These are phyloP conservation scores for Penicillium tannophilum DNA, from an alignment of 495 filamentous ascomycete genomes.

Conservation along the genomic window DNA sequence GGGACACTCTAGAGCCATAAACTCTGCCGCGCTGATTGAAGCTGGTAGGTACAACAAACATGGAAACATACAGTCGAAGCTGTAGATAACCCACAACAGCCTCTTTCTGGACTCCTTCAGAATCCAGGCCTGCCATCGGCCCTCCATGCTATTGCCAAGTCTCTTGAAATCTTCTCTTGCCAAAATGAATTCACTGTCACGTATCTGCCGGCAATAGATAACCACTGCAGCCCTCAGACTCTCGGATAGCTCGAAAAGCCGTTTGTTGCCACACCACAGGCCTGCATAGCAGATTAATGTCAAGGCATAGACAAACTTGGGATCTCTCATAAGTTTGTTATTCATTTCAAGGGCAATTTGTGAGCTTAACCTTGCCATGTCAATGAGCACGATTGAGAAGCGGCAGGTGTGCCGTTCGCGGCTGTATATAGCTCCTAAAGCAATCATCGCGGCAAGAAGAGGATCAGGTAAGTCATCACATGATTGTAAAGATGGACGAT, in stretches of 20 bases:
- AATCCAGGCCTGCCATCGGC: conserved; percentile 9
- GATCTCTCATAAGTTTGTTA: conserved; percentile 14
- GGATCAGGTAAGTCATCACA: conserved; percentile 10
- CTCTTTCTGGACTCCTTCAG: conserved; percentile 11
- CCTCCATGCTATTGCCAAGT: conserved; percentile 3
- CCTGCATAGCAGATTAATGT: conserved; percentile 10
- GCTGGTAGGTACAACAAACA: conserved; percentile 14
- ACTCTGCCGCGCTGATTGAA: conserved; percentile 8
- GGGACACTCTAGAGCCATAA: conserved; percentile 11
- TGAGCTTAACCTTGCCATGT: conserved; percentile 12
- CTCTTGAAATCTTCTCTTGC: background rate
- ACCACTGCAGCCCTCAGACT: conserved; percentile 6
- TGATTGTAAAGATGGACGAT: conserved; percentile 8
- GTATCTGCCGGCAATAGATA: conserved; percentile 10
- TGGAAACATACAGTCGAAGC: conserved; percentile 15
- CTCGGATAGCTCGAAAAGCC: conserved; percentile 13
- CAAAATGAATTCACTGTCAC: background rate
- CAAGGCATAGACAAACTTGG: conserved; percentile 10
- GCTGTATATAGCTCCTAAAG: conserved; percentile 13
- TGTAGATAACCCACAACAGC: conserved; percentile 11
- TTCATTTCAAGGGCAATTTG: conserved; percentile 13
- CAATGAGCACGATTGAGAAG: conserved; percentile 12
- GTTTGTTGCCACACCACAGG: conserved; percentile 15
- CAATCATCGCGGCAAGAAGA: conserved; percentile 12
- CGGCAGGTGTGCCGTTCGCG: conserved; percentile 13